Conservation (phyloP, 495 filamentous ascomycete species). For the Aspergillus cavernicola region DNA sequence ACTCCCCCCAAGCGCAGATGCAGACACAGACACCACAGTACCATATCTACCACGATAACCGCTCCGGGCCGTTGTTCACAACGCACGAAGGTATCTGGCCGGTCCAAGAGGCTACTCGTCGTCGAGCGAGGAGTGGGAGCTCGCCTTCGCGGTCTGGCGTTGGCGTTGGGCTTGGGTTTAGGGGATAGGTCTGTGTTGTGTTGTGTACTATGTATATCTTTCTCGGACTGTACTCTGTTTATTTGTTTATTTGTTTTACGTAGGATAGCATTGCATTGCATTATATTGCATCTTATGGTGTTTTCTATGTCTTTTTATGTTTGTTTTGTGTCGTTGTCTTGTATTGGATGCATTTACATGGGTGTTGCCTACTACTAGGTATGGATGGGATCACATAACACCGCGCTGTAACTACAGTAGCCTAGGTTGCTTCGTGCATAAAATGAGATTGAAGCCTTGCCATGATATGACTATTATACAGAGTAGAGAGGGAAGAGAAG, state of each 20-base stretch:
- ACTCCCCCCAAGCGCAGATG: too few species aligned
- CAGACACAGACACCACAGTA: constrained; percentile 5
- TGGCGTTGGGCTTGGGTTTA: neutral
- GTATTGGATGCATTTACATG: neutral
- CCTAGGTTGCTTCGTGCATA: too few species aligned
- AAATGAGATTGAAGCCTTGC: too few species aligned
- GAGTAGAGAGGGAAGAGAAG: too few species aligned
- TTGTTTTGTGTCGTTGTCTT: too few species aligned
- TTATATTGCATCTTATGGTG: neutral
- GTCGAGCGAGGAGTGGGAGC: neutral
- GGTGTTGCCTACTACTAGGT: too few species aligned
- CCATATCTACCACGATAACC: constrained; percentile 30
- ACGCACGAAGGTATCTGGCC: neutral
- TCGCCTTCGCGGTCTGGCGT: neutral
- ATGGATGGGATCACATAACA: too few species aligned
- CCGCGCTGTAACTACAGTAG: too few species aligned
- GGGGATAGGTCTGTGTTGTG: neutral
- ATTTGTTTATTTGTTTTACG: neutral
- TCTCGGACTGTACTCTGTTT: neutral
- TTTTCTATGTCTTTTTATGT: too few species aligned
- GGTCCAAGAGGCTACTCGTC: neutral
- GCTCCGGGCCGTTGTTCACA: constrained; percentile 32
- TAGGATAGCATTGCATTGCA: neutral
- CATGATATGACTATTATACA: too few species aligned
- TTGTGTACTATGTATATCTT: neutral